Conservation (phyloP, 2,329 filamentous ascomycete species). For the Colletotrichum tropicale region DNA sequence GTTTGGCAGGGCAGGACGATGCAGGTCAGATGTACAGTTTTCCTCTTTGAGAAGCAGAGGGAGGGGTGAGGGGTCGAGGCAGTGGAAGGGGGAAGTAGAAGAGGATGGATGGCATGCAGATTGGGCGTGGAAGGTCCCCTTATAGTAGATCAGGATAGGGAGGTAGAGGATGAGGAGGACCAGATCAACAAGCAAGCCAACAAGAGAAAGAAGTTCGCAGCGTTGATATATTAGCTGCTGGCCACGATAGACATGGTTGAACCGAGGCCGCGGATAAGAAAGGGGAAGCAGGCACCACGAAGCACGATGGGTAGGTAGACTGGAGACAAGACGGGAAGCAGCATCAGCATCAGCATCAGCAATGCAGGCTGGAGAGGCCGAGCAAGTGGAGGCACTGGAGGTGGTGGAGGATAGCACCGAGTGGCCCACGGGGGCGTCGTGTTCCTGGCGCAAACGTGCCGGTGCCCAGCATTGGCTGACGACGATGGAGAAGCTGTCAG, state of each 20-base stretch:
- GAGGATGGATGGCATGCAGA: constrained; percentile 8
- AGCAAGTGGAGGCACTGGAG: neutral
- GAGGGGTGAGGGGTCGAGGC: constrained; percentile 7
- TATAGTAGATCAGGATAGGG: constrained; percentile 14
- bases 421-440: neutral
- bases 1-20: constrained; percentile 4
- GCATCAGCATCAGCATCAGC: neutral
- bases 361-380: neutral
- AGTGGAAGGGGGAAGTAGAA: constrained; percentile 1
- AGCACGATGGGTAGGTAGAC: neutral
- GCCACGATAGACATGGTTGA: neutral
- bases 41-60: constrained; percentile 11
- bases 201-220: neutral
- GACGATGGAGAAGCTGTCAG: constrained; percentile 4
- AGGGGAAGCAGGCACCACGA: neutral
- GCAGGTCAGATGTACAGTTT: constrained; percentile 15
- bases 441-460: constrained; percentile 20
- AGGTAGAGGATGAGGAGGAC: neutral
- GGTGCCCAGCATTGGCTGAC: constrained; percentile 21
- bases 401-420: neutral
- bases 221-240: neutral
- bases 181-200: neutral
- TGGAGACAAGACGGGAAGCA: neutral
- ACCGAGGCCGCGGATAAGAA: neutral
- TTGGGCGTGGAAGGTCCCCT: constrained; percentile 1